Evolutionary conservation across 495 filamentous ascomycete genomes (phyloP), one percentile per base, ranked within the genome.

Genomic region (Talaromyces adpressus): DNA sequence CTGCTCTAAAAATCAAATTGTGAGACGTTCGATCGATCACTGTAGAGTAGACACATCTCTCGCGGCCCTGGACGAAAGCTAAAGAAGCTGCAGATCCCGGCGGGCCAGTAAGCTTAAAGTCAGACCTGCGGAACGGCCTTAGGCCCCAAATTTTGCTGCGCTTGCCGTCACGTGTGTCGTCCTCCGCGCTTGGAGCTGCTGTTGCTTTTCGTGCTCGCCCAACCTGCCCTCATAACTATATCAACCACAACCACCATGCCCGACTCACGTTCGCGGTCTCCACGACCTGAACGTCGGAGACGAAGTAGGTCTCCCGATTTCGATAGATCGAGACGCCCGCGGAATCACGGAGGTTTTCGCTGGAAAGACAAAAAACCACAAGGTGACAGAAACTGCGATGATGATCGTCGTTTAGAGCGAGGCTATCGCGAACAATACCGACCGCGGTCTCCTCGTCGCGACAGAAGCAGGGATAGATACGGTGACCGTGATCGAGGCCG

Each of bases 291-390:
- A 36, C 49, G 73, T n/a, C 73, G 75, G 63, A 64, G 70, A 61
- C 66, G 77, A 62, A 81, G 73, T 65, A 71, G 74, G 57, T 79
- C 71, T 14, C 76, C 75, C 11, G 51, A 64, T n/a, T 67, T 68
- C 61, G 66, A 69, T 45, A 65, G 68, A 65, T 65, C 71, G 29
- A 67, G 70, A 32, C 71, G 75, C 6, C 71, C 66, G 61, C 70
- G 75, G 61, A 66, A 71, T 14, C 75, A 81, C 11, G 81, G 82
- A 36, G 85, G 86, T 0, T 87, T 89, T 71, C 81, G 78, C 57
- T 90, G 86, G 85, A 90, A 89, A 68, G 84, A 87, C 39, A 87
- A 87, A 71, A 76, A 81, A 62, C 77, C 77, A 29, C 74, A 79
- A 64, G 77, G 80, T 39, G 70, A 82, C 57, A 67, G 74, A 67